Percentiles rank a stretch among this genome's conserved stretches.
These are phyloP conservation scores for Pyrenochaeta sp. DNA, from an alignment of 2,329 filamentous ascomycete species.

Conservation along the genomic window DNA sequence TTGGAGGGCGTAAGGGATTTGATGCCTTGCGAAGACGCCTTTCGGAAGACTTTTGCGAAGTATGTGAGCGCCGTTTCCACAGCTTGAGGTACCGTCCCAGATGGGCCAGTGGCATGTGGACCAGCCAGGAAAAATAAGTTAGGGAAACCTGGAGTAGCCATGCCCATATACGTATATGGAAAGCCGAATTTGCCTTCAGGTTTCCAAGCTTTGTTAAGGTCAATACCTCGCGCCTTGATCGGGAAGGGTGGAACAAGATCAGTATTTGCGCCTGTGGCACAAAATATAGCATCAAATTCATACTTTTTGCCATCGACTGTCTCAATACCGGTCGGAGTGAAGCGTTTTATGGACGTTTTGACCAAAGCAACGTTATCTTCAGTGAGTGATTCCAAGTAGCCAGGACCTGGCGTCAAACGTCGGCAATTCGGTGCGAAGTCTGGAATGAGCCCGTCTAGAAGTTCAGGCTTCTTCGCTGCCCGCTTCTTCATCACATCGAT, in stretches of 20 bases:
- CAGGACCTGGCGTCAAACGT: constrained; percentile 46
- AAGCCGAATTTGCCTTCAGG: constrained; percentile 65
- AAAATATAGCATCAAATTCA: constrained; percentile 61
- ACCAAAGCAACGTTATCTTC: constrained; percentile 54
- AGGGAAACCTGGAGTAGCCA: constrained; percentile 70
- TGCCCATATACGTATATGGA: constrained; percentile 72
- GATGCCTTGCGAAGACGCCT: constrained; percentile 72
- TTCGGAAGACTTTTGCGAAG: constrained; percentile 72
- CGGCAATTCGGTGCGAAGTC: constrained; percentile 47
- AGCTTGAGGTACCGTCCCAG: constrained; percentile 72
- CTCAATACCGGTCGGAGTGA: constrained; percentile 50
- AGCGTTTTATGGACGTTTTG: constrained; percentile 49
- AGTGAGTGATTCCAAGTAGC: constrained; percentile 53
- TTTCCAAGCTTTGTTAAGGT: constrained; percentile 66
- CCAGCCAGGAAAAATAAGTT: constrained; percentile 73
- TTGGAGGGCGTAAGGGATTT: constrained; percentile 66
- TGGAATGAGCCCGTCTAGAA: constrained; percentile 54
- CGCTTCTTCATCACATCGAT: constrained; percentile 50
- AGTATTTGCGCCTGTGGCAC: constrained; percentile 71
- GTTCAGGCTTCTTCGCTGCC: constrained; percentile 50
- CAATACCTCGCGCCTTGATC: constrained; percentile 63
- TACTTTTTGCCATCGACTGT: constrained; percentile 49
- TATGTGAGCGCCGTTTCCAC: constrained; percentile 73
- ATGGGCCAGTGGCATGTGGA: constrained; percentile 48
- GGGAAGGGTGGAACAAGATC: constrained; percentile 64